Percentiles rank a stretch among this genome's conserved stretches.
Evolutionary conservation across 148 eudicot species (phyloP).

Genomic region (Amaranthus palmeri): DNA sequence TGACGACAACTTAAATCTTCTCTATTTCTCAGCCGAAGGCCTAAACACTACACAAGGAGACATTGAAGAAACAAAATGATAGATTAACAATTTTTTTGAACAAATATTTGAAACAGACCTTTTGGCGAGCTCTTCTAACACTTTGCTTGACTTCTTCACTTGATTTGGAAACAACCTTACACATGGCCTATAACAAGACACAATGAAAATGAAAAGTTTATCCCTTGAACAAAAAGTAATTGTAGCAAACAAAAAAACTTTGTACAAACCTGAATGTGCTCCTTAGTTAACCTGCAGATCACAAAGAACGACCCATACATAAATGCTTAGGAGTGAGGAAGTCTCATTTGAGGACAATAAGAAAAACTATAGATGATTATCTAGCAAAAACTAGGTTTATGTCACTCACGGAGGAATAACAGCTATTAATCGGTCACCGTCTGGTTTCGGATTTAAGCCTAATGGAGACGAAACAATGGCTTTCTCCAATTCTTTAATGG

Average conservation of each 20-base stretch:
- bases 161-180: conserved; percentile 78
- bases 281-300: conserved; percentile 78
- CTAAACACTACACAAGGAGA: neutral
- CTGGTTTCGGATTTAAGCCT: conserved; percentile 77
- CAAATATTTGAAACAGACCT: conserved; percentile 38
- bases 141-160: conserved; percentile 96
- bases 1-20: neutral
- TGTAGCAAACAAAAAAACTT: neutral
- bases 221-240: conserved; percentile 7
- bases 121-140: conserved; percentile 94
- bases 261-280: conserved; percentile 67
- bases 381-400: conserved; percentile 5
- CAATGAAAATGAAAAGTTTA: neutral
- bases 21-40: neutral
- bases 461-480: conserved; percentile 84
- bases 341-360: neutral
- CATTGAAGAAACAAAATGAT: neutral
- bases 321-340: neutral
- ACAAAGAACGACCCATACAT: conserved; percentile 2
- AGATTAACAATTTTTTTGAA: neutral
- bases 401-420: conserved; percentile 75
- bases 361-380: neutral
- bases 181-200: conserved; percentile 52
- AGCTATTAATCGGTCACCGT: conserved; percentile 63
- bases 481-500: conserved; percentile 74